phyloP scores from a whole-genome alignment of 345 rosid genomes.

The Citrus glauca region DNA sequence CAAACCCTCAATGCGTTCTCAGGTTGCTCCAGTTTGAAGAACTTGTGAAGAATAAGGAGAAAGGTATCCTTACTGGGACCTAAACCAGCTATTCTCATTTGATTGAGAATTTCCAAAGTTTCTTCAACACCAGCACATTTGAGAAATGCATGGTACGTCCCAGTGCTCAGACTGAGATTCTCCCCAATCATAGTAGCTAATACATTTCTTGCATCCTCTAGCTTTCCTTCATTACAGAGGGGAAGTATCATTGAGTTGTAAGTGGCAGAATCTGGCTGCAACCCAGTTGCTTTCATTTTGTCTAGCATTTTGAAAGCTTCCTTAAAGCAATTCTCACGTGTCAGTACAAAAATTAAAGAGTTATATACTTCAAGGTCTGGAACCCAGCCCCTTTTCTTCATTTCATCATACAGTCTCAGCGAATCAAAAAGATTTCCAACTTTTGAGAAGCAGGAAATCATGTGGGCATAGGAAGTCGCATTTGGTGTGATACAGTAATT shows the following conservation, averaged over 20 bases:
- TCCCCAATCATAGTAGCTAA: slow-evolving; percentile 56
- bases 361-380: slow-evolving; percentile 66
- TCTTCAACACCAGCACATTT: slow-evolving; percentile 41
- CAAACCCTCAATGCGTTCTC: slow-evolving; percentile 68
- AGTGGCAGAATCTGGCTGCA: slow-evolving; percentile 61
- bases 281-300: slow-evolving; percentile 52
- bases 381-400: slow-evolving; percentile 74
- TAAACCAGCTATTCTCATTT: slow-evolving; percentile 55
- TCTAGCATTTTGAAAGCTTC: slow-evolving; percentile 65
- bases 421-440: slow-evolving; percentile 81
- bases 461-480: slow-evolving; percentile 54
- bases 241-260: slow-evolving; percentile 73
- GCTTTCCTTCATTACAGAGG: slow-evolving; percentile 50
- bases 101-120: slow-evolving; percentile 47
- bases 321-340: slow-evolving; percentile 58
- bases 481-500: slow-evolving; percentile 59
- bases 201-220: slow-evolving; percentile 57
- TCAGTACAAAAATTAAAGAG: slow-evolving; percentile 68
- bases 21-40: slow-evolving; percentile 54
- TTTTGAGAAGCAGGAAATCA: slow-evolving; percentile 87
- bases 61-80: slow-evolving; percentile 64
- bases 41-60: slow-evolving; percentile 49
- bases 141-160: slow-evolving; percentile 78
- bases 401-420: slow-evolving; percentile 73
- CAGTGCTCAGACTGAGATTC: slow-evolving; percentile 48